Evolutionary conservation across 2,329 filamentous ascomycete species (phyloP), one percentile per base, ranked within the genome.

Genomic region (Aspergillus jensenii): DNA sequence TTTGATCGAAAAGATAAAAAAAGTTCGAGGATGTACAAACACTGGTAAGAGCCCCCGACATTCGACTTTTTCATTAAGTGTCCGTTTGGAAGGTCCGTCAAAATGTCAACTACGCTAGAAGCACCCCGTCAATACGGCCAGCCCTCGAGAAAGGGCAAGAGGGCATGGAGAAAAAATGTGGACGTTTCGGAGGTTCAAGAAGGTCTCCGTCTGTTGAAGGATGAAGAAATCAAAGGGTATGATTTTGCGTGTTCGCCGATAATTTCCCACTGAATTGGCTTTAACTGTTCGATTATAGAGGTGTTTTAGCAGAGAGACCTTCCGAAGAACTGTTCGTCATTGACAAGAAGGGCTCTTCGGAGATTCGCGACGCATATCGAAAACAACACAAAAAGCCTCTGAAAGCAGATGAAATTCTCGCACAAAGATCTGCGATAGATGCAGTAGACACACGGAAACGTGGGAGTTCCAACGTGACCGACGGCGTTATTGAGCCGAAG

Each of bases 151-250:
- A 99, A 99, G 75, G 95, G 96, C 68, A 98, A 98, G 79, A 98
- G 96, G 80, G 93, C 95, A 33, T 99, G 95, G 95, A 86, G 95
- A 71, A 99, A 98, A 76, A 96, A 99, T 78, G 91, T 99, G 75
- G 91, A 99, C 77, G 85, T 98, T 61, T 89, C 90, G 27, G 88
- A 96, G 62, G 85, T 99, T 25, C 84, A 93, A 68, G 79, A 89
- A 54, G 95, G 95, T 60, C 84, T 99, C 35, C 88, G 92, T 62
- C 84, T 90, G 69, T 80, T 96, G 65, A 91, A 95, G 68, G 89
- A 96, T 59, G 90, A 98, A 79, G 89, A 97, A 61, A 95, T 96
- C 65, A 84, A 88, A 81, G 95, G 95, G 91, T 93, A 81, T 40
- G 33, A 25, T 23, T 47, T 6, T 33, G 3, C 21, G 49, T n/a